phyloP scores from a whole-genome alignment of 2,329 filamentous ascomycete species.

The Fusarium palustre region DNA sequence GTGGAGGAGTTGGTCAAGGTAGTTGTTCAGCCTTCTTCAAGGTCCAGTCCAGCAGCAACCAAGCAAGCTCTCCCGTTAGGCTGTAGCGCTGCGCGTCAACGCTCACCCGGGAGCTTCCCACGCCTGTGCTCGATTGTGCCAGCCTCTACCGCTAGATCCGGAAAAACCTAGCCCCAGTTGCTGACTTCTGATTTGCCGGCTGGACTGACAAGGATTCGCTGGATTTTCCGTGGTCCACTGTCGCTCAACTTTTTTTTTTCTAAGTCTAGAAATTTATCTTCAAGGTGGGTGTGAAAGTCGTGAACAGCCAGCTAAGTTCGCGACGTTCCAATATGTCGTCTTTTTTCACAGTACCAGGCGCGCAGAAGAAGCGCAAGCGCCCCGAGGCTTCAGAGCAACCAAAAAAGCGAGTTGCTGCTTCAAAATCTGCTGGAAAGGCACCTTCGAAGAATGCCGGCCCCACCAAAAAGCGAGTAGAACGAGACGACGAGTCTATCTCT shows the following conservation, averaged over 20 bases:
- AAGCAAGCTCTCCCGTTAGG: conserved; percentile 50
- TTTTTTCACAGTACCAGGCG: conserved; percentile 91
- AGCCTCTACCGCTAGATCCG: conserved; percentile 49
- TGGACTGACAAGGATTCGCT: neutral
- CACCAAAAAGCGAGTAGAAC: conserved; percentile 61
- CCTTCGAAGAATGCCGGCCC: conserved; percentile 55
- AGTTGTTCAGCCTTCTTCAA: conserved; percentile 43
- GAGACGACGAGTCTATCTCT: conserved; percentile 81
- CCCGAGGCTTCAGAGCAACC: conserved; percentile 64
- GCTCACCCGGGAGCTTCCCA: conserved; percentile 43
- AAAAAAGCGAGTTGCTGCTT: conserved; percentile 68
- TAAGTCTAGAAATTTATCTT: conserved; percentile 47
- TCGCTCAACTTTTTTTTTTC: conserved; percentile 58
- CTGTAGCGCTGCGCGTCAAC: conserved; percentile 56
- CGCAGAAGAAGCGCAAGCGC: conserved; percentile 92
- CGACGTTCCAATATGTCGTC: conserved; percentile 77
- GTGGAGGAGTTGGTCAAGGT: conserved; percentile 35
- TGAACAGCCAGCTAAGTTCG: conserved; percentile 45
- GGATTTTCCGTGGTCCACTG: conserved; percentile 46
- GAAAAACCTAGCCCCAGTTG: conserved; percentile 49
- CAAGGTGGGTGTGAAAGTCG: conserved; percentile 47
- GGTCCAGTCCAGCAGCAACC: conserved; percentile 42
- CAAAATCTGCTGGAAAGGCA: conserved; percentile 58
- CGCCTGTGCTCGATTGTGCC: conserved; percentile 47
- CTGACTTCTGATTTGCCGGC: conserved; percentile 43